Base-by-base conservation (phyloP, 768 basidiomycete genomes). In the Podaxis sp. region DNA sequence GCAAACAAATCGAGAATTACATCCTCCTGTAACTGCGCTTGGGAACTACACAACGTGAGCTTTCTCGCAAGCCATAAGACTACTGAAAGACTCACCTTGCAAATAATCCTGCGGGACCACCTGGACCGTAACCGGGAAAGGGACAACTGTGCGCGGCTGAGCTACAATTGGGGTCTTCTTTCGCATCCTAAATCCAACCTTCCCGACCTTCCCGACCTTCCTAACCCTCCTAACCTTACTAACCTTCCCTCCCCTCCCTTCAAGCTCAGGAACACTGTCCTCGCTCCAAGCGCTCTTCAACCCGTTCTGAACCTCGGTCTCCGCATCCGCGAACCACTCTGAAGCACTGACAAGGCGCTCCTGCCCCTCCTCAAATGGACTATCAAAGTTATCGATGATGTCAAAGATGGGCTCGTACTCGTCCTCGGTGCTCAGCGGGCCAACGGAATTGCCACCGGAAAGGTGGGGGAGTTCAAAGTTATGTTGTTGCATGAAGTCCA, bases 371-470 rank as follows among this genome's bases (percentile, higher is more conserved):
- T 24, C 50, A 28, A 28, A 26, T 22, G 50, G 17, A 60, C 52
- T 30, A 30, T 37, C 58, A 41, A 26, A 60, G 13, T 52, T 60
- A 51, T 60, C 50, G 10, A 52, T 48, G 13, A 60, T 52, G 36
- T 51, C 58, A 11, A 60, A 60, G 8, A 60, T 30, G 4, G 58
- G 11, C 10, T 41, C 50, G 33, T 26, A 52, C 33, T 41, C 58
- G 15, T 41, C 37, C 7, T 48, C 58, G 4, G n/a, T n/a, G 50
- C 22, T 20, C 7, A 2, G 6, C 20, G 20, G 7, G 13, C 4
- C 24, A 26, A 12, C 11, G 20, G 0, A 2, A 24, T 17, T n/a
- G 2, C 28, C 2, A 28, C 22, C 26, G 1, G n/a, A 5, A 12
- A 13, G 13, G 41, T 44, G 11, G 17, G 48, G 48, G 7, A 50